Base-by-base conservation (phyloP, 345 rosid genomes). In the Salix udensis region DNA sequence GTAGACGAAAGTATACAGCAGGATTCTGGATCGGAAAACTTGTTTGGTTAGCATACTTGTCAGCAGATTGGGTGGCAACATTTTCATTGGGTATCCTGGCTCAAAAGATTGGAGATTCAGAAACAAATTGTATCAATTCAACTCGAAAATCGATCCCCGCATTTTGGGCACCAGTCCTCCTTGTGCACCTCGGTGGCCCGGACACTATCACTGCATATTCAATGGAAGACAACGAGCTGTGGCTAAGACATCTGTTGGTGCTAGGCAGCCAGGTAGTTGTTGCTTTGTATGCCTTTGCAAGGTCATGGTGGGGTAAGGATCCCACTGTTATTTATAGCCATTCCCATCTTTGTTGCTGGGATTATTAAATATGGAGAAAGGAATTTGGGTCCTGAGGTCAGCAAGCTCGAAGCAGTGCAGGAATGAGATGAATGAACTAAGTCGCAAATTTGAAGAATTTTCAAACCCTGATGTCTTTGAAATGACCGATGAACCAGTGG, bases 301-400 rank as follows among this genome's bases (percentile, higher is more conserved):
- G 50, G 40, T 70, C 80, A 50, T 50, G 58, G 0, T 78, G 85
- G 78, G 69, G 2, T 1, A 36, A 68, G 8, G 42, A 14, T 2
- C 31, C 31, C 30, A 1, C 65, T 87, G 7, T 72, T 74, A 14
- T 24, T 78, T 40, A 12, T 83, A 0, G 75, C 83, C 37, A 19
- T 67, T 13, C 75, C 75, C 78, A 1, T 69, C 36, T 74, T 85
- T n/a, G 61, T 79, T 65, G 7, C 81, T 15, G 89, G 86, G 1
- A 23, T 67, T 8, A 78, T 84, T 79, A 89, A 87, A 82, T 87
- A 82, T 13, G 84, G 76, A 5, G 90, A 89, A 75, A 87, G 89
- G 76, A 84, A 79, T 12, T 12, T 80, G 77, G 75, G 80, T 79
- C 2, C 79, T 88, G 34, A 67, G 85, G 67, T 50, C 76, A 42